These are phyloP conservation scores for Penicillium diatomitis DNA, from an alignment of 495 filamentous ascomycete genomes.

Conservation along the genomic window DNA sequence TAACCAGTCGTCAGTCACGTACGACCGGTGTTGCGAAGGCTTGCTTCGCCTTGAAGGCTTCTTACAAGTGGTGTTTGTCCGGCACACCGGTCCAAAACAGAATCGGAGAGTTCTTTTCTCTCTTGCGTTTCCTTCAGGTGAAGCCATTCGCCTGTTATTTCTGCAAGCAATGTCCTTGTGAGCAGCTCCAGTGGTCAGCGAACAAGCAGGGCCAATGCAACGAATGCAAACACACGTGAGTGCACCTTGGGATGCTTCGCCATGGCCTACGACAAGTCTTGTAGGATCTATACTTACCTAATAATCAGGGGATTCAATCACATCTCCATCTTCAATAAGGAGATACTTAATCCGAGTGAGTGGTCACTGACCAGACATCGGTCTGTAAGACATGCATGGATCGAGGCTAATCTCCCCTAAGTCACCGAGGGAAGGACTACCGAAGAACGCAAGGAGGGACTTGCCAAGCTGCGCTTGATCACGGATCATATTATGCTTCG, in stretches of 20 bases:
- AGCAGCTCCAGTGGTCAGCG: constrained; percentile 75
- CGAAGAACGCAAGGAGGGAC: constrained; percentile 51
- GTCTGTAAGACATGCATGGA: neutral
- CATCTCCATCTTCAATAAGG: constrained; percentile 92
- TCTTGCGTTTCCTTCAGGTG: constrained; percentile 82
- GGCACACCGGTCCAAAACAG: constrained; percentile 94
- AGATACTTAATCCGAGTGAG: constrained; percentile 74
- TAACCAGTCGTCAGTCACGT: constrained; percentile 38
- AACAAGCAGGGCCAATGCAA: constrained; percentile 57
- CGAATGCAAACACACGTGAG: constrained; percentile 48
- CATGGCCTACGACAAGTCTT: constrained; percentile 1
- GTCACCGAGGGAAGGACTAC: constrained; percentile 43
- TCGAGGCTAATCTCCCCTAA: constrained; percentile 1
- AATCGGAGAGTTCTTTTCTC: constrained; percentile 94
- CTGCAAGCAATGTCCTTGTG: constrained; percentile 75
- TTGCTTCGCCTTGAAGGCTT: constrained; percentile 78
- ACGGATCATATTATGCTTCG: constrained; percentile 90
- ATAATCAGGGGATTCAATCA: constrained; percentile 64
- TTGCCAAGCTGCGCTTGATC: constrained; percentile 73
- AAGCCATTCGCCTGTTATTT: constrained; percentile 86
- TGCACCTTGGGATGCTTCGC: neutral
- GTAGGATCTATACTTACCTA: constrained; percentile 4
- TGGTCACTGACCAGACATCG: neutral
- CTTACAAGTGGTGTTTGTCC: constrained; percentile 89
- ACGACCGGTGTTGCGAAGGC: constrained; percentile 86